Evolutionary conservation across 2,329 filamentous ascomycete species (phyloP).

Genomic region (Neurospora sp.): DNA sequence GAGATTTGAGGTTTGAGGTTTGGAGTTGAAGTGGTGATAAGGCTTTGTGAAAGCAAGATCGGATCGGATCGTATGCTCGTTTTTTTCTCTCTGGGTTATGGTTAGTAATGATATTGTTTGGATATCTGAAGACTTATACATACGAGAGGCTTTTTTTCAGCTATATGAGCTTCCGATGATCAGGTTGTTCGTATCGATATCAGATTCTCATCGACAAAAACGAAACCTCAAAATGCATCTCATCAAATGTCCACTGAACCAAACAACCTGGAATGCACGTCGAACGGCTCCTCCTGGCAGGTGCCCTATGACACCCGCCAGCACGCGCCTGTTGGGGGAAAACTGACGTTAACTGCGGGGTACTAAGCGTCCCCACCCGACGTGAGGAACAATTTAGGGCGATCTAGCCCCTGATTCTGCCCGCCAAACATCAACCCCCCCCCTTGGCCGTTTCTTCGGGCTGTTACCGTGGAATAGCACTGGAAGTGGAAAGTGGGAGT

Average conservation of each 20-base stretch:
- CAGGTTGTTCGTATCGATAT: not conserved
- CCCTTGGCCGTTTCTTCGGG: too few species aligned
- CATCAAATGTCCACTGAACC: not conserved
- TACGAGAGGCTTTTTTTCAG: not conserved
- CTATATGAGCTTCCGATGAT: not conserved
- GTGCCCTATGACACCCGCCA: not conserved
- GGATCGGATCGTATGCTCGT: too few species aligned
- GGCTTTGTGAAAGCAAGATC: not conserved
- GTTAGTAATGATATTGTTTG: not conserved
- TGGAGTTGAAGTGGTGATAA: not conserved
- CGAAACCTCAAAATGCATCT: not conserved
- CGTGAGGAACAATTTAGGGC: not conserved
- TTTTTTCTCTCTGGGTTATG: not conserved
- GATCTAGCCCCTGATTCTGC: not conserved
- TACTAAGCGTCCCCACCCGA: not conserved
- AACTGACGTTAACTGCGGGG: not conserved
- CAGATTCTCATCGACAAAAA: not conserved
- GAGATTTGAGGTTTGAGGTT: not conserved
- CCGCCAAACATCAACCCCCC: not conserved
- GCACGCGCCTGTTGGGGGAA: not conserved
- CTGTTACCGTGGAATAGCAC: too few species aligned
- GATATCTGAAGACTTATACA: not conserved
- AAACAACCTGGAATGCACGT: too few species aligned
- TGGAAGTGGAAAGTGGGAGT: not conserved
- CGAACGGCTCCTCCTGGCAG: too few species aligned